These are phyloP conservation scores for Xylariales sp. DNA, from an alignment of 2,329 filamentous ascomycete genomes.

Conservation along the genomic window DNA sequence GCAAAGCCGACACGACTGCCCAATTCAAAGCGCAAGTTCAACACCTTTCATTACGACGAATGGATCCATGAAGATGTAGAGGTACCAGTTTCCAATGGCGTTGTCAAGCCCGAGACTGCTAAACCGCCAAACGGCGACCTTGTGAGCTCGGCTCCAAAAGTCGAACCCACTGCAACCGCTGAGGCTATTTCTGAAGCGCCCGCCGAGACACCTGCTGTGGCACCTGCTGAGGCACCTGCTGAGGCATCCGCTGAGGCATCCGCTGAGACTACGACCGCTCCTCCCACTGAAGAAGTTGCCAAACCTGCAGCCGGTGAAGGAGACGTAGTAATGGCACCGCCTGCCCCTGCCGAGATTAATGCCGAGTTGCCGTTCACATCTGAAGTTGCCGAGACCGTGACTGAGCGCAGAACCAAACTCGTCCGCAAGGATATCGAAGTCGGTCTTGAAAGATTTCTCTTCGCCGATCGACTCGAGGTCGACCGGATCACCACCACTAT, in stretches of 20 bases:
- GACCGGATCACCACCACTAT: conserved; percentile 81
- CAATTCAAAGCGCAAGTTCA: conserved; percentile 67
- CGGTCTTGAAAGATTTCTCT: conserved; percentile 69
- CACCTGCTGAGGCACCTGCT: conserved; percentile 11
- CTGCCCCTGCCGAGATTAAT: conserved; percentile 11
- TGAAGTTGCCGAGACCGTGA: conserved; percentile 18
- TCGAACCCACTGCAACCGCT: conserved; percentile 1
- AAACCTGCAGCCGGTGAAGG: conserved; percentile 13
- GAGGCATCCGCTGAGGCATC: conserved; percentile 13
- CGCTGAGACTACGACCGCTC: conserved; percentile 14
- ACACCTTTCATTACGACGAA: conserved; percentile 72
- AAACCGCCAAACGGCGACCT: conserved; percentile 8
- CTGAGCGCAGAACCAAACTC: conserved; percentile 47
- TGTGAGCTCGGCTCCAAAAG: too few relatives aligned
- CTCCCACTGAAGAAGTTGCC: conserved; percentile 11
- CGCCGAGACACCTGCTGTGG: background rate
- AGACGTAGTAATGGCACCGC: conserved; percentile 14
- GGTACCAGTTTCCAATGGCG: conserved; percentile 26
- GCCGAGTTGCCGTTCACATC: conserved; percentile 23
- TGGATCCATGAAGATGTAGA: conserved; percentile 50
- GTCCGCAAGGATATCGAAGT: conserved; percentile 68
- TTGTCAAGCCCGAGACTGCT: conserved; percentile 5
- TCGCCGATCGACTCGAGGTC: conserved; percentile 66
- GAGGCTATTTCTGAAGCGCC: conserved; percentile 1
- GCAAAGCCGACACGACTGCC: conserved; percentile 59